These are phyloP conservation scores for Lodderomyces margitis DNA, from an alignment of 1,139 yeast species.

Conservation along the genomic window DNA sequence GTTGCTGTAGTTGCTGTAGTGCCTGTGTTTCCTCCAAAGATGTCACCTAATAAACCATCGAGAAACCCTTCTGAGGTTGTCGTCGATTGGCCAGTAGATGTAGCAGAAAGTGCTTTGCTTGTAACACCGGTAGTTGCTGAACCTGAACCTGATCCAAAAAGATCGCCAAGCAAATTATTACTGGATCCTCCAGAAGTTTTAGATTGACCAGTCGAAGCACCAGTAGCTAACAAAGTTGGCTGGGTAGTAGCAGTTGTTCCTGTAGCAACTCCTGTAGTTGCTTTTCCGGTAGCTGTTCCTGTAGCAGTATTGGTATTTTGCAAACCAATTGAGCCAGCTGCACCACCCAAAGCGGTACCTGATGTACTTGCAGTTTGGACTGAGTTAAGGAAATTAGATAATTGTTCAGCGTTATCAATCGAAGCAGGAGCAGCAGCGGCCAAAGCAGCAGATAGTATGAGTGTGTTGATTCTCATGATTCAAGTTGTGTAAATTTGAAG, in stretches of 20 bases:
- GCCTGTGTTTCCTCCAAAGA: slow-evolving; percentile 7
- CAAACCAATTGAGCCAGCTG: background rate
- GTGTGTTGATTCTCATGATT: background rate
- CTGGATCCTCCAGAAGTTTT: background rate
- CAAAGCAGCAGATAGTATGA: background rate
- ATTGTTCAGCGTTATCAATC: background rate
- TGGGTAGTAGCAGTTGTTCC: slow-evolving; percentile 9
- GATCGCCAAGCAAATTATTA: background rate
- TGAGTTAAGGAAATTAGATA: background rate
- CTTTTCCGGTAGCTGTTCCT: no score
- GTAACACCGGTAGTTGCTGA: slow-evolving; percentile 2
- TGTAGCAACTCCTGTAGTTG: background rate
- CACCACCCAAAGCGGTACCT: background rate
- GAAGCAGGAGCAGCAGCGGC: slow-evolving; percentile 1
- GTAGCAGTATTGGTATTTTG: background rate
- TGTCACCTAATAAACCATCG: slow-evolving; percentile 5
- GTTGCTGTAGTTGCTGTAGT: slow-evolving; percentile 7
- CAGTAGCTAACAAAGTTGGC: background rate
- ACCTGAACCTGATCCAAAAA: background rate
- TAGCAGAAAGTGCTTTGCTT: slow-evolving; percentile 7
- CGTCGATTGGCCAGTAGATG: slow-evolving; percentile 11
- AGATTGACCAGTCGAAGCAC: slow-evolving; percentile 1
- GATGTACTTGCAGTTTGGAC: background rate
- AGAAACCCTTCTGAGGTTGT: slow-evolving; percentile 4
- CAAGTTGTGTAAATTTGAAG: background rate